Conservation (phyloP, 148 eudicot genomes). For the Rhododendron williamsianum region DNA sequence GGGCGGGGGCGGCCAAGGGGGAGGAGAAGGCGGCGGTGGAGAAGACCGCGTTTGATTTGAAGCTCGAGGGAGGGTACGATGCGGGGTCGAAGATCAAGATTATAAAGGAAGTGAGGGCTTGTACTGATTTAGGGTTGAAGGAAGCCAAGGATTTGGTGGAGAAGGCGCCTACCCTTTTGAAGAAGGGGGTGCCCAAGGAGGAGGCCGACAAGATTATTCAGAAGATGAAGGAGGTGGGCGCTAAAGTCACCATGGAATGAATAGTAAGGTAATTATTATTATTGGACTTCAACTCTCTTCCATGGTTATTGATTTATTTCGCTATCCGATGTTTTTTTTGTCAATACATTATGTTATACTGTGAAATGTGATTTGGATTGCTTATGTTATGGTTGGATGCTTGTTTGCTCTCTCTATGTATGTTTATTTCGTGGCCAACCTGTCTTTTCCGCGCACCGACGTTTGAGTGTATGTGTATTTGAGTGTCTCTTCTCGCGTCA, state of each 20-base stretch:
- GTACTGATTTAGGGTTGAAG: constrained; percentile 82
- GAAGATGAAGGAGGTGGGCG: constrained; percentile 84
- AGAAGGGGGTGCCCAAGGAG: constrained; percentile 76
- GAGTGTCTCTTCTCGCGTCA: too few relatives aligned
- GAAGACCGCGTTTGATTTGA: constrained; percentile 87
- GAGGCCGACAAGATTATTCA: constrained; percentile 86
- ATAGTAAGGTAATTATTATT: constrained; percentile 36
- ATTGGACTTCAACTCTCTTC: not conserved
- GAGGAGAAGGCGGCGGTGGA: constrained; percentile 58
- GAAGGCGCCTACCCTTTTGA: constrained; percentile 85
- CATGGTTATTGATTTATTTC: not conserved
- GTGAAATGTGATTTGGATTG: not conserved
- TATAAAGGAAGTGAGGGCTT: constrained; percentile 86
- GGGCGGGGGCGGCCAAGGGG: constrained; percentile 9
- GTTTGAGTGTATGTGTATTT: too few relatives aligned
- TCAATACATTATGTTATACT: not conserved
- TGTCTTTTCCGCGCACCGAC: not conserved
- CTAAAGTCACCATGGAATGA: constrained; percentile 75
- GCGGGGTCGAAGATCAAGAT: constrained; percentile 73
- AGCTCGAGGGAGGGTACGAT: constrained; percentile 82
- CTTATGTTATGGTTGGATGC: not conserved
- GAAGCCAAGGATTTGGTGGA: constrained; percentile 96
- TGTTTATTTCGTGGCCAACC: not conserved
- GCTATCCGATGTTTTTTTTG: not conserved
- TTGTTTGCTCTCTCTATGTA: not conserved